phyloP scores from a whole-genome alignment of 2,329 filamentous ascomycete species.

The Trichothecium roseum region DNA sequence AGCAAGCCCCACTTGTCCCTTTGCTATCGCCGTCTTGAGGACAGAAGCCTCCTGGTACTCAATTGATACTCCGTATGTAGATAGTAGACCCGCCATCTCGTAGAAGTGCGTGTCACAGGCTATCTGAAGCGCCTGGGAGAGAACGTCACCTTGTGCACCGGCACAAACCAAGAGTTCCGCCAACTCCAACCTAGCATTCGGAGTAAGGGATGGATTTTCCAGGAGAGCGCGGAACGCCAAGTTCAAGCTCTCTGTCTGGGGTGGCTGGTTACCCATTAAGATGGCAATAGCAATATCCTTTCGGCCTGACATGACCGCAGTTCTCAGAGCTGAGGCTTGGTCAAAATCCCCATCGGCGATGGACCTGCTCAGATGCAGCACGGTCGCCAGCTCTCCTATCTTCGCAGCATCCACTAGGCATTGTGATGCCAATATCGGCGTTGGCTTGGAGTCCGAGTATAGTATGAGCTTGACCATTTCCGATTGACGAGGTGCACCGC shows the following conservation, averaged over 20 bases:
- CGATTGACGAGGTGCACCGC: conserved; percentile 31
- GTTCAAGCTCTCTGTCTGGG: conserved; percentile 34
- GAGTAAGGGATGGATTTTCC: conserved; percentile 31
- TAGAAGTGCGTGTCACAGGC: conserved; percentile 39
- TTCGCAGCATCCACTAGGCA: conserved; percentile 40
- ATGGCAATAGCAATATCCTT: conserved; percentile 46
- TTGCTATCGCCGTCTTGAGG: conserved; percentile 35
- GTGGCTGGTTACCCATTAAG: conserved; percentile 40
- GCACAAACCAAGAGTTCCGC: conserved; percentile 48
- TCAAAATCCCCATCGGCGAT: conserved; percentile 43
- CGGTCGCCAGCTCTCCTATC: conserved; percentile 38
- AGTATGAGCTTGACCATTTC: conserved; percentile 38
- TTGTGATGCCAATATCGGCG: conserved; percentile 32
- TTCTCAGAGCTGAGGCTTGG: conserved; percentile 39
- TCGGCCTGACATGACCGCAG: conserved; percentile 35
- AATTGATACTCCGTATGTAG: conserved; percentile 42
- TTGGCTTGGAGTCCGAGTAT: conserved; percentile 36
- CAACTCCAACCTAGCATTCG: conserved; percentile 38
- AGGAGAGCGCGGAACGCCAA: conserved; percentile 39
- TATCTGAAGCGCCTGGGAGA: conserved; percentile 36
- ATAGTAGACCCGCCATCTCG: conserved; percentile 43
- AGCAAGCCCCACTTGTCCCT: conserved; percentile 34
- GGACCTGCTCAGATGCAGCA: conserved; percentile 39
- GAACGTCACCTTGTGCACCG: conserved; percentile 40
- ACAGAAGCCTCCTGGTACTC: conserved; percentile 41